Evolutionary conservation across 805 yeast genomes (phyloP).

Genomic region (Candida andamanensis): DNA sequence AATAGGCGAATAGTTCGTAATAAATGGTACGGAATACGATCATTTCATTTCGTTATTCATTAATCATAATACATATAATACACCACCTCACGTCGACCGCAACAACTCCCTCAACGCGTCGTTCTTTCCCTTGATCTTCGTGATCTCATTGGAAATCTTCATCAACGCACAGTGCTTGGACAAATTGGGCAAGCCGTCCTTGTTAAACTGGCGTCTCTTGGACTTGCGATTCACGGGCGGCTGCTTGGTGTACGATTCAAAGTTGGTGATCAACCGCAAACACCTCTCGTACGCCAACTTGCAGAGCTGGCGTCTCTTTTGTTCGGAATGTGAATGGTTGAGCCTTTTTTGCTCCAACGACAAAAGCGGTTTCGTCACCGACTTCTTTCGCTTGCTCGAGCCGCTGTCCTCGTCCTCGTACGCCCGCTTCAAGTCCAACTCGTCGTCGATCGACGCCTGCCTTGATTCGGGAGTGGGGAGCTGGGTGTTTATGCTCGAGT

Average conservation of each 20-base stretch:
- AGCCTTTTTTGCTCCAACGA: conserved; percentile 36
- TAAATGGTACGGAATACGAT: neutral
- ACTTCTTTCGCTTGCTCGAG: conserved; percentile 18
- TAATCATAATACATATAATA: conserved; percentile 4
- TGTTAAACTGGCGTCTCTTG: conserved; percentile 34
- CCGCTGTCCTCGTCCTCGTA: conserved; percentile 6
- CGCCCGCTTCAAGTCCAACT: conserved; percentile 2
- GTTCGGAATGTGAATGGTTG: conserved; percentile 40
- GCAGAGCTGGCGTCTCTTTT: conserved; percentile 40
- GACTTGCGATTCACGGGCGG: conserved; percentile 26
- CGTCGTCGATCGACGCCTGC: conserved; percentile 17
- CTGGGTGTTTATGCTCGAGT: conserved; percentile 12
- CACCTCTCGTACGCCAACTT: conserved; percentile 42
- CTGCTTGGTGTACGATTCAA: conserved; percentile 33
- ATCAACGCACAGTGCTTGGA: conserved; percentile 40
- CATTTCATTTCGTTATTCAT: conserved; percentile 4
- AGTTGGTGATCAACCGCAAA: conserved; percentile 33
- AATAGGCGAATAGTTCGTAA: too few relatives aligned
- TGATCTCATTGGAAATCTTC: conserved; percentile 35
- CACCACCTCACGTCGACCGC: conserved; percentile 1
- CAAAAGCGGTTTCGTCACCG: conserved; percentile 31
- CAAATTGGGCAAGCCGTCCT: conserved; percentile 42
- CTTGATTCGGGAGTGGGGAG: conserved; percentile 34
- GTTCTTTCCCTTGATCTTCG: conserved; percentile 28
- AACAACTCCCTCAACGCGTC: conserved; percentile 26